These are phyloP conservation scores for Acer saccharum DNA, from an alignment of 345 rosid genomes.

Conservation along the genomic window DNA sequence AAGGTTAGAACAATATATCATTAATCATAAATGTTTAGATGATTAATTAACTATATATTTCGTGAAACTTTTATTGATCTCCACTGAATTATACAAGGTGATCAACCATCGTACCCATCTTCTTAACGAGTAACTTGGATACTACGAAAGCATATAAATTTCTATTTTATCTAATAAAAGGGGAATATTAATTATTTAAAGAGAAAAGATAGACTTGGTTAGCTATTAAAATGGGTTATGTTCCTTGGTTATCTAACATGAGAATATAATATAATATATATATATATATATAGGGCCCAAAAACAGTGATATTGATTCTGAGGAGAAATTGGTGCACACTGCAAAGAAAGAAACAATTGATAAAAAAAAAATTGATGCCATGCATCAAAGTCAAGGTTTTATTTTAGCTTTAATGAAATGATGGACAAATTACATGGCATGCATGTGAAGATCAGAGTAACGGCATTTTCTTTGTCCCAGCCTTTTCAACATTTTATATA, in stretches of 20 bases:
- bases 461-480: background rate
- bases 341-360: background rate
- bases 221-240: background rate
- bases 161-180: background rate
- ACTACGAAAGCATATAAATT: background rate
- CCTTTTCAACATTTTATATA: background rate
- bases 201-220: too few species aligned
- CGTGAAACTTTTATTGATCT: background rate
- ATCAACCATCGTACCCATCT: background rate
- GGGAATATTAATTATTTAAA: background rate
- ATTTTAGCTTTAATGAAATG: background rate
- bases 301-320: conserved; percentile 14
- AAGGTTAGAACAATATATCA: too few species aligned
- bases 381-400: conserved; percentile 22
- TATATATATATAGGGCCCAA: background rate
- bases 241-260: background rate
- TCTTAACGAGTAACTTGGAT: background rate
- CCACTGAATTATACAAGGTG: background rate
- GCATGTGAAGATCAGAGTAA: background rate
- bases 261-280: conserved; percentile 5
- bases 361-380: conserved; percentile 1
- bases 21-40: too few species aligned
- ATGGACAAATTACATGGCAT: background rate
- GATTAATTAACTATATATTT: too few species aligned
- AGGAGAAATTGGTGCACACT: background rate